These are phyloP conservation scores for Botrytis cinerea DNA, from an alignment of 2,329 filamentous ascomycete species.

Conservation along the genomic window DNA sequence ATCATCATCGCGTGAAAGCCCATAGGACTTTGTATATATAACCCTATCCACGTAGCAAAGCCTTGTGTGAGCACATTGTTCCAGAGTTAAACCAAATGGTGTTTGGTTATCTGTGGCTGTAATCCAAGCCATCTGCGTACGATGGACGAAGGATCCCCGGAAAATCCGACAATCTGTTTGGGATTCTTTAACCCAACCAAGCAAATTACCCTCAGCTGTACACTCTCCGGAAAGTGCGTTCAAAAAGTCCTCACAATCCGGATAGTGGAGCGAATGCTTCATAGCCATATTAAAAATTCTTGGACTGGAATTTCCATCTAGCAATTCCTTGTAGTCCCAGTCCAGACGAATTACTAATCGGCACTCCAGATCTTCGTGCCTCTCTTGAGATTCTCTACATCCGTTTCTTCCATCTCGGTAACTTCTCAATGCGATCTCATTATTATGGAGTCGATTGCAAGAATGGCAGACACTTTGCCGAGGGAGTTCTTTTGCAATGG, in stretches of 20 bases:
- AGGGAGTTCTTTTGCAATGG: neutral
- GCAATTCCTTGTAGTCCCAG: no score
- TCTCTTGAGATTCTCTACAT: neutral
- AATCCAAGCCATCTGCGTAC: neutral
- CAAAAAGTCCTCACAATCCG: neutral
- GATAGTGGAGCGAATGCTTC: neutral
- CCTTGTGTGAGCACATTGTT: neutral
- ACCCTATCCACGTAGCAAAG: neutral
- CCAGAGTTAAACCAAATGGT: neutral
- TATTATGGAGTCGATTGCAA: neutral
- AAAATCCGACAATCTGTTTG: neutral
- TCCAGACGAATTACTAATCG: neutral
- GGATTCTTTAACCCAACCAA: neutral
- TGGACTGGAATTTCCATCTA: neutral
- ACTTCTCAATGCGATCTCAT: neutral
- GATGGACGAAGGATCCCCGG: neutral
- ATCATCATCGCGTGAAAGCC: neutral
- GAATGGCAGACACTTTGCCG: neutral
- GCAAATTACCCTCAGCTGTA: neutral
- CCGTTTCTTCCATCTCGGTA: neutral
- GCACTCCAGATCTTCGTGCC: neutral
- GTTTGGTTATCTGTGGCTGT: neutral
- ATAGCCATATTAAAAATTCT: neutral
- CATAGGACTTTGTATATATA: neutral
- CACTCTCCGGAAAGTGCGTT: neutral